A percentile compares a stretch with the other conserved stretches of the same genome.
Conservation (phyloP, 164 flowering plant species). For the Protea cynaroides region DNA sequence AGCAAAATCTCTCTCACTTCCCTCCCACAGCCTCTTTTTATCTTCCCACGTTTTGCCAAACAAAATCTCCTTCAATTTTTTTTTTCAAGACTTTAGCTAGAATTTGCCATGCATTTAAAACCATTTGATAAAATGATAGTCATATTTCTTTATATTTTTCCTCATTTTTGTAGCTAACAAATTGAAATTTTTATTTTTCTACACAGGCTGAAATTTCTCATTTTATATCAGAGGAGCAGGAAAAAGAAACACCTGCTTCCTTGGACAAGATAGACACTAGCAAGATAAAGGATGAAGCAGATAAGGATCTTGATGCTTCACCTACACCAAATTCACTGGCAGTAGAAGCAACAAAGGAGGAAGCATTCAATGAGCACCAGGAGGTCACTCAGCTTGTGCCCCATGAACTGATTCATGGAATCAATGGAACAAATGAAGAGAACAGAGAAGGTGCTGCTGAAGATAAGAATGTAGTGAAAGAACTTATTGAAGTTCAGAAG, state of each 20-base stretch:
- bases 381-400: slow-evolving; percentile 7
- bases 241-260: slow-evolving; percentile 6
- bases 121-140: too few species aligned
- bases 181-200: not conserved
- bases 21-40: not conserved
- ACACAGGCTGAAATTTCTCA: slow-evolving; percentile 11
- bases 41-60: not conserved
- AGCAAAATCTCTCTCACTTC: not conserved
- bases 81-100: too few species aligned
- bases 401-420: slow-evolving; percentile 13
- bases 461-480: too few species aligned
- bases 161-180: too few species aligned
- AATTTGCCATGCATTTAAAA: too few species aligned
- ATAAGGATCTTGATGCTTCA: not conserved
- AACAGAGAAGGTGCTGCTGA: slow-evolving; percentile 8
- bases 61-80: not conserved
- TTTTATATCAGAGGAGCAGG: slow-evolving; percentile 5
- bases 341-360: slow-evolving; percentile 13
- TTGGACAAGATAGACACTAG: slow-evolving; percentile 7
- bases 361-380: slow-evolving; percentile 5
- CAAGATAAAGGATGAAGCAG: not conserved
- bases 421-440: slow-evolving; percentile 2
- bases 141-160: too few species aligned
- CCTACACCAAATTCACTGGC: slow-evolving; percentile 4
- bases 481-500: slow-evolving; percentile 10